phyloP scores from a whole-genome alignment of 1,284 basidiomycete species.

The Apiotrichum mycotoxinovorans region DNA sequence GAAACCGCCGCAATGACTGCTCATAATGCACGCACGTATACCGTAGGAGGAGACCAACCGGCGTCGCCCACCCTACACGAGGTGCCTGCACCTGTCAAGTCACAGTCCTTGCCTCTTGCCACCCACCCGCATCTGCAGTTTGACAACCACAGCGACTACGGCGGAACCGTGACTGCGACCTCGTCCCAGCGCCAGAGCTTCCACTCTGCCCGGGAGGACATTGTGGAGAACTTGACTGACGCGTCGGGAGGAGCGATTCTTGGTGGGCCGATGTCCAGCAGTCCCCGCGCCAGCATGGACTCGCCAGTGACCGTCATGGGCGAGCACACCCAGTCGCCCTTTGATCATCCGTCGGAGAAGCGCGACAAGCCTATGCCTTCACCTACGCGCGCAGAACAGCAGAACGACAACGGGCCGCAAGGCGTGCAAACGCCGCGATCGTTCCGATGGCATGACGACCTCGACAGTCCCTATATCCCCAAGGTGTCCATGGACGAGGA shows the following conservation, averaged over 20 bases:
- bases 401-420: background rate
- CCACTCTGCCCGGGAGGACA: constrained; percentile 13
- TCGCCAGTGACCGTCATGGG: background rate
- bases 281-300: background rate
- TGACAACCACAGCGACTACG: constrained; percentile 10
- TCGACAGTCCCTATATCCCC: constrained; percentile 13
- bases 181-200: constrained; percentile 19
- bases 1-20: constrained; percentile 32
- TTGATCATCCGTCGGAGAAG: background rate
- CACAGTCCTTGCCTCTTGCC: background rate
- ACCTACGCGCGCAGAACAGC: background rate
- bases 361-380: background rate
- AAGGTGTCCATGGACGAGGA: constrained; percentile 21
- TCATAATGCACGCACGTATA: constrained; percentile 18
- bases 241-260: background rate
- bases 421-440: constrained; percentile 1
- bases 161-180: constrained; percentile 11
- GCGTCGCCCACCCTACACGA: constrained; percentile 37
- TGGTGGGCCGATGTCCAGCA: background rate
- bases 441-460: constrained; percentile 7
- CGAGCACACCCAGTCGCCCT: background rate
- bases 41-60: constrained; percentile 36
- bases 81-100: constrained; percentile 10
- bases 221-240: background rate
- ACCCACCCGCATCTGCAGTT: constrained; percentile 3